Base-by-base conservation (phyloP, 257 asterid genomes). In the Plantago major region DNA sequence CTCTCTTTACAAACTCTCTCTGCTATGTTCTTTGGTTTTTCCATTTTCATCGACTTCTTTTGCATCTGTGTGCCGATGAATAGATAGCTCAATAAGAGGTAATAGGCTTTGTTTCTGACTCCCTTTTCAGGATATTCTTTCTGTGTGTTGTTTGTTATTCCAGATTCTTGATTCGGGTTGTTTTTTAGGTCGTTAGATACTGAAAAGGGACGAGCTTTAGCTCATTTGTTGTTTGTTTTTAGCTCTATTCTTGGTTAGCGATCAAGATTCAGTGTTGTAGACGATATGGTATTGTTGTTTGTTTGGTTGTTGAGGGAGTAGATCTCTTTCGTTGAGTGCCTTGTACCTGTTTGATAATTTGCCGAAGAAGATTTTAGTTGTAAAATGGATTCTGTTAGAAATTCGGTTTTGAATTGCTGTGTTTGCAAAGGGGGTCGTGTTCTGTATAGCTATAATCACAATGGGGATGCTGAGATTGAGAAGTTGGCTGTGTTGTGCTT, bases 401-500 rank as follows among this genome's bases (percentile, higher is more conserved):
- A 64, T 13, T 42, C 65, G 16, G 79, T 88, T 60, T 68, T 63
- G 15, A 86, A 86, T 77, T 86, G 95, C 73, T 86, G 89, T 63
- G 78, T 86, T 16, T 82, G 81, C 55, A 86, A 76, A 77, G 86
- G 73, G 3, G 89, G 84, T 46, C 74, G 68, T 58, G 49, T 74
- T 43, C 18, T 84, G 13, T 78, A 82, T 33, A 33, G 40, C 71
- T 72, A 71, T 42, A 82, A 84, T 61, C 77, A 57, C 30, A 75
- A 67, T 56, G 87, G 82, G 18, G 76, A 64, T 65, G 75, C 72
- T 0, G 94, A 82, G 68, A 70, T 73, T 17, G 94, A 84, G 71
- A 68, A 64, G 18, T 61, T 82, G 73, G 94, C 94, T 30, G 74
- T 73, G 40, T 51, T 74, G 64, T 89, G 97, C 75, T 63, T 89